Conservation (phyloP, 768 basidiomycete genomes). For the Termitomyces sp. region DNA sequence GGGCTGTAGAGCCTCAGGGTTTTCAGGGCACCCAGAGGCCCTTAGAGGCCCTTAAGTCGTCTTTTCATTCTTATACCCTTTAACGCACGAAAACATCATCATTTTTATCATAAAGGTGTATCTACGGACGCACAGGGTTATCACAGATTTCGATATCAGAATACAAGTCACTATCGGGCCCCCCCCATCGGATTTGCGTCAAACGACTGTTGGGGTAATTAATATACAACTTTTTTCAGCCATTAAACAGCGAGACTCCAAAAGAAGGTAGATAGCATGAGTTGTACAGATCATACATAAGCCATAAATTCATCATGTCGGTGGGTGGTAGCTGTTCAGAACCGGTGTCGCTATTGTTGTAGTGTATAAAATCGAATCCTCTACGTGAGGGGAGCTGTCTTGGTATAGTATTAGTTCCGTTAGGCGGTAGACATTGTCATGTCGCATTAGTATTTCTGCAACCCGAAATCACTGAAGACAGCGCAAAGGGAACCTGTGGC, state of each 20-base stretch:
- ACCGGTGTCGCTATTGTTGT: too few relatives aligned
- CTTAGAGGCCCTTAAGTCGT: too few relatives aligned
- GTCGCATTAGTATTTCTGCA: conserved; percentile 1
- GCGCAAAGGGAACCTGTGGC: background rate
- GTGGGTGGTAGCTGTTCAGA: too few relatives aligned
- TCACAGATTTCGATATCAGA: background rate
- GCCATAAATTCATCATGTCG: background rate
- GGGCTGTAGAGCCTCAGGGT: background rate
- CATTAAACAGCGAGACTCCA: background rate
- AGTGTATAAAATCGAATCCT: background rate
- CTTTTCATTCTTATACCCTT: background rate
- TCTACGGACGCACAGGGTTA: background rate
- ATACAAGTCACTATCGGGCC: background rate
- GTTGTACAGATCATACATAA: background rate
- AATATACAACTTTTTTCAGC: background rate
- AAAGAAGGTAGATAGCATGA: background rate
- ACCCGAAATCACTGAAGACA: conserved; percentile 6
- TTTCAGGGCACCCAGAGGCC: too few relatives aligned
- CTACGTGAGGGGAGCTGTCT: conserved; percentile 4
- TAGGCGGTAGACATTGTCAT: background rate
- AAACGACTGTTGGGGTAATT: background rate
- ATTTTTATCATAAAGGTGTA: background rate
- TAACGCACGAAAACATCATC: background rate
- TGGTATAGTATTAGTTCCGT: background rate
- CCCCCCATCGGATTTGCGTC: too few relatives aligned